These are phyloP conservation scores for Acanthamoeba healyi DNA, from an alignment of 208 protist species.

Conservation along the genomic window DNA sequence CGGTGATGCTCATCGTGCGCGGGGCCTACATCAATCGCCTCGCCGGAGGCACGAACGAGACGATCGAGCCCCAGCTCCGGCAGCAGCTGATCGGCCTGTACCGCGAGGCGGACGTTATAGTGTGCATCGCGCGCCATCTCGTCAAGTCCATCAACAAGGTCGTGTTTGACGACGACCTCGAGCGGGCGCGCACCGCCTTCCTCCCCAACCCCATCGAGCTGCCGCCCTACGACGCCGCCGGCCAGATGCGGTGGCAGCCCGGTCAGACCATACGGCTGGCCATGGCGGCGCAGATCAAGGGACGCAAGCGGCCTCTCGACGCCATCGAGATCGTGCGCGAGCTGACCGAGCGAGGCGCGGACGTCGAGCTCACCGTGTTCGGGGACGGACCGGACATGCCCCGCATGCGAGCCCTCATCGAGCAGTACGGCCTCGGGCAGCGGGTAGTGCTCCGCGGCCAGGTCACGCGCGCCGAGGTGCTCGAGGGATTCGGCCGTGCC, in stretches of 20 bases:
- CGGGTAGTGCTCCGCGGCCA: constrained; percentile 27
- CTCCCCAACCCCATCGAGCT: constrained; percentile 39
- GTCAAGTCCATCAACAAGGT: constrained; percentile 47
- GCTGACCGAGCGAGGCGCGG: neutral
- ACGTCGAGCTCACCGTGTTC: constrained; percentile 56
- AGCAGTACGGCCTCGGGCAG: constrained; percentile 4
- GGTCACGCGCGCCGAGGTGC: constrained; percentile 39
- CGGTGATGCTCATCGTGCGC: constrained; percentile 37
- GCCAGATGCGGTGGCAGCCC: constrained; percentile 30
- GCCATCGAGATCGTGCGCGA: constrained; percentile 33
- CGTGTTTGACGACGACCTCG: constrained; percentile 28
- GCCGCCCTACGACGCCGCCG: neutral
- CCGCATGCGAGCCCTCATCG: constrained; percentile 48
- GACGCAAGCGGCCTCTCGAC: constrained; percentile 1
- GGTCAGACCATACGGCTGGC: constrained; percentile 16
- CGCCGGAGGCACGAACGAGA: neutral
- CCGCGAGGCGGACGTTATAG: constrained; percentile 24
- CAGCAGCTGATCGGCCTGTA: neutral
- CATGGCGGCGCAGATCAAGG: constrained; percentile 18
- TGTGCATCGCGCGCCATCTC: constrained; percentile 46
- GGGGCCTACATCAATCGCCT: constrained; percentile 36
- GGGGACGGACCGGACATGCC: constrained; percentile 24
- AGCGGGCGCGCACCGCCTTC: neutral
- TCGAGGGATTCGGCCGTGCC: constrained; percentile 23
- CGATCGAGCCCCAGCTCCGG: neutral